phyloP scores from a whole-genome alignment of 129 eudicot species.

The Deinandra increscens region DNA sequence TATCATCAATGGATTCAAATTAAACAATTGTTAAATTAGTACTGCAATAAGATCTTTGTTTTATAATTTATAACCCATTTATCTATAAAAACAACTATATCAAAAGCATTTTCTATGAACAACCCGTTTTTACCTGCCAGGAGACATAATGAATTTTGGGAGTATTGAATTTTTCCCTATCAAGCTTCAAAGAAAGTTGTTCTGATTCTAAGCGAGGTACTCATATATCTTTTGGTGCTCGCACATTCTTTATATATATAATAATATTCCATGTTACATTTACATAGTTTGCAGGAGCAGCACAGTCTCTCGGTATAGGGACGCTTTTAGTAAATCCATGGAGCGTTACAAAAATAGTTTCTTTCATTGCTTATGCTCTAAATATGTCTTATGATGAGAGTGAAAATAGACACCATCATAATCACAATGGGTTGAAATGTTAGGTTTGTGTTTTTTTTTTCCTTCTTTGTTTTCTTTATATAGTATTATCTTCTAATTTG shows the following conservation, averaged over 20 bases:
- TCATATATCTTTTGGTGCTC: background rate
- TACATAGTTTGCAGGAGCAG: constrained; percentile 96
- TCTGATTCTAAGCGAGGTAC: constrained; percentile 83
- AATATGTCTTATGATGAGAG: constrained; percentile 82
- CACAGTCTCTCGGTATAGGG: constrained; percentile 93
- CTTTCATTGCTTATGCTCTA: constrained; percentile 70
- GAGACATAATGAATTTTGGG: constrained; percentile 95
- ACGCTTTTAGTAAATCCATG: constrained; percentile 85
- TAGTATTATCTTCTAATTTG: too few species aligned
- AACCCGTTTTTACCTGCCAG: too few species aligned
- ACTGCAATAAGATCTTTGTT: too few species aligned
- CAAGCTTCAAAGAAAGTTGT: constrained; percentile 87
- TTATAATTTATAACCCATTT: too few species aligned
- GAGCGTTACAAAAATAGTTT: constrained; percentile 74
- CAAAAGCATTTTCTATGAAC: too few species aligned
- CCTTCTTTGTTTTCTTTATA: background rate
- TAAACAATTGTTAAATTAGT: too few species aligned
- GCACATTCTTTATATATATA: background rate
- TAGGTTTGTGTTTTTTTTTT: constrained; percentile 39
- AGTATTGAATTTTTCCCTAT: constrained; percentile 87
- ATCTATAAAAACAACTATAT: too few species aligned
- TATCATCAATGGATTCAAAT: too few species aligned
- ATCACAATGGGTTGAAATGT: constrained; percentile 91
- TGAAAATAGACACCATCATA: constrained; percentile 73
- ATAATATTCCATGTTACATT: background rate